Conservation (phyloP, 768 basidiomycete species). For the Phanerodontia chrysosporium region DNA sequence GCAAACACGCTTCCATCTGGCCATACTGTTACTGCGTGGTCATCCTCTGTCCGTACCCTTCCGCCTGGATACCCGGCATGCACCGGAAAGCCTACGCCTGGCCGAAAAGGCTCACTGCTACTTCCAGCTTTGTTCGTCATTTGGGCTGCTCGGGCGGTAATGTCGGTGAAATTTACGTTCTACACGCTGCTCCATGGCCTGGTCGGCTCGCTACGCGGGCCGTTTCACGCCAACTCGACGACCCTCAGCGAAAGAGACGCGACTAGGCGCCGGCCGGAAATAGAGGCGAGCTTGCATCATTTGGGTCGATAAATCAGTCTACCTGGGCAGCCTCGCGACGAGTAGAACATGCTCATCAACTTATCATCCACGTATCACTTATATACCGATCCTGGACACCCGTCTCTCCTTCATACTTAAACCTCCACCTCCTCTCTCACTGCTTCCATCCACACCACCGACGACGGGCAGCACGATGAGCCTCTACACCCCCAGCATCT, state of each 20-base stretch:
- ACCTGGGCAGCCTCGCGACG: conserved; percentile 1
- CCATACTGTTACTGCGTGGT: neutral
- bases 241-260: conserved; percentile 5
- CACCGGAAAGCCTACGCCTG: neutral
- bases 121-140: neutral
- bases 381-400: neutral
- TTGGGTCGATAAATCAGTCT: neutral
- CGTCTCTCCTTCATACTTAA: conserved; percentile 6
- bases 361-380: conserved; percentile 1
- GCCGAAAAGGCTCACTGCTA: conserved; percentile 1
- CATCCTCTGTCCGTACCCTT: neutral
- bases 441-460: neutral
- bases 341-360: neutral
- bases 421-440: neutral
- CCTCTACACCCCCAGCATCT: neutral
- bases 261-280: conserved; percentile 7
- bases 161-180: conserved; percentile 7
- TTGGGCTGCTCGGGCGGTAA: neutral
- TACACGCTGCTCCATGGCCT: neutral
- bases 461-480: conserved; percentile 5
- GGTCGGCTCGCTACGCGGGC: neutral
- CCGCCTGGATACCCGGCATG: neutral
- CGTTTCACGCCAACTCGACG: neutral
- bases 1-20: neutral
- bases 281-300: conserved; percentile 4